Conservation (phyloP, 495 filamentous ascomycete species). For the Aspergillus ellipticus region DNA sequence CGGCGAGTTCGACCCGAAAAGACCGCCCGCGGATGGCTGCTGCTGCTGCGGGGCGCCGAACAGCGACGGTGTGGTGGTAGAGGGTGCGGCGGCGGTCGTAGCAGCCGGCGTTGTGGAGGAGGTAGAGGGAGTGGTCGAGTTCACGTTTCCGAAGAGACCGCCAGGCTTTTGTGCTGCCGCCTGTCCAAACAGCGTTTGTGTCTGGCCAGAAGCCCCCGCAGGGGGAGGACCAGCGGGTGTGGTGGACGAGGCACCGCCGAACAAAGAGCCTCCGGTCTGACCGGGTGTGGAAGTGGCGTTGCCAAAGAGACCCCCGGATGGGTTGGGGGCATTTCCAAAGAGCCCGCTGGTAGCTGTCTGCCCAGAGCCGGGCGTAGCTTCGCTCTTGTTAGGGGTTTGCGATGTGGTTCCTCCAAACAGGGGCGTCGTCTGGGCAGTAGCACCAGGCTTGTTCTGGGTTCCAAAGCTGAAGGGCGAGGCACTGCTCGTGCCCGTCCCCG, state of each 20-base stretch:
- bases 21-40: conserved; percentile 24
- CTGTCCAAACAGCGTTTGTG: conserved; percentile 28
- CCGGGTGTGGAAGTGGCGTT: conserved; percentile 34
- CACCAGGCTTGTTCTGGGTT: conserved; percentile 22
- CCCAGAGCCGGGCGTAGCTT: conserved; percentile 30
- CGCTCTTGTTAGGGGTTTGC: conserved; percentile 40
- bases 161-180: conserved; percentile 31
- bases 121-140: conserved; percentile 12
- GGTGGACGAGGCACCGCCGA: conserved; percentile 50
- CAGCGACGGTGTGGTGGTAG: conserved; percentile 16
- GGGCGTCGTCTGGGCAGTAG: conserved; percentile 23
- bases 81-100: conserved; percentile 20
- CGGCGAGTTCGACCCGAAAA: conserved; percentile 30
- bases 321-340: conserved; percentile 45
- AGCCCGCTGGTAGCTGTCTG: conserved; percentile 36
- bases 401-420: conserved; percentile 25
- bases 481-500: conserved; percentile 20
- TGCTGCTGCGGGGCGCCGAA: conserved; percentile 26
- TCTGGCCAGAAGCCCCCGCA: conserved; percentile 24
- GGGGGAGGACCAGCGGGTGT: conserved; percentile 64
- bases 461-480: conserved; percentile 44
- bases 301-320: conserved; percentile 38
- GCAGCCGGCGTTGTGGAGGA: conserved; percentile 14
- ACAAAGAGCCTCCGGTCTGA: conserved; percentile 36
- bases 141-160: conserved; percentile 31